phyloP scores from a whole-genome alignment of 2,329 filamentous ascomycete species.

The Fusarium sp. region DNA sequence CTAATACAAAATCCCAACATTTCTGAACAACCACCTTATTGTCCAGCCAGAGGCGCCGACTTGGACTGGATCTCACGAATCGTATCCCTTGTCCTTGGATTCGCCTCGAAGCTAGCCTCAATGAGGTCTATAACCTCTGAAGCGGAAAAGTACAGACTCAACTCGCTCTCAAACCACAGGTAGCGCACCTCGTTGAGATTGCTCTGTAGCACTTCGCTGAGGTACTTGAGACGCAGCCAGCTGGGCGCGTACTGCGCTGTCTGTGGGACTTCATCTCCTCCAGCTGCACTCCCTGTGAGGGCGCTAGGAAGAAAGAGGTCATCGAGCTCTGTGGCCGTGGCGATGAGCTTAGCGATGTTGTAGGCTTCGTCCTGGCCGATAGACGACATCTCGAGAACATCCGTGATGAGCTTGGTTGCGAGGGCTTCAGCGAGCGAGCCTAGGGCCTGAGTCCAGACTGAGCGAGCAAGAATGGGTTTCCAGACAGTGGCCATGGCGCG shows the following conservation, averaged over 20 bases:
- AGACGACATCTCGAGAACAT: constrained; percentile 73
- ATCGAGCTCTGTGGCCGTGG: constrained; percentile 70
- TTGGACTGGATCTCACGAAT: constrained; percentile 71
- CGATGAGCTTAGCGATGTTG: constrained; percentile 71
- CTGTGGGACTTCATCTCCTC: constrained; percentile 62
- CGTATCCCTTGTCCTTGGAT: constrained; percentile 70
- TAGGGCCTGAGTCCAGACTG: constrained; percentile 74
- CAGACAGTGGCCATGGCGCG: constrained; percentile 69
- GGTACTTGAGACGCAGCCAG: constrained; percentile 76
- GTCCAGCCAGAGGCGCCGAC: constrained; percentile 57
- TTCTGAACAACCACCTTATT: background rate
- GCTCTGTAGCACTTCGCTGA: constrained; percentile 76
- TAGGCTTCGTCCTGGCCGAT: constrained; percentile 77
- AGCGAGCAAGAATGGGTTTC: constrained; percentile 71
- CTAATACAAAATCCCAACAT: background rate
- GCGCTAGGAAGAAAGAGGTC: constrained; percentile 70
- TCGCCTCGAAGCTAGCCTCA: constrained; percentile 75
- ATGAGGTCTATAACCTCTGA: constrained; percentile 75
- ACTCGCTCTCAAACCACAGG: constrained; percentile 76
- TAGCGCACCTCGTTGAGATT: constrained; percentile 75
- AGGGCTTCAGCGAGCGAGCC: constrained; percentile 72
- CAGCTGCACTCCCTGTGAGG: constrained; percentile 45
- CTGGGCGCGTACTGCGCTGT: constrained; percentile 73
- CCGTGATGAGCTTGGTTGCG: constrained; percentile 71
- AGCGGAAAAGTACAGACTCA: constrained; percentile 73